Evolutionary conservation across 1,284 basidiomycete genomes (phyloP), one percentile per base, ranked within the genome.

Genomic region (Heterobasidion occidentale): DNA sequence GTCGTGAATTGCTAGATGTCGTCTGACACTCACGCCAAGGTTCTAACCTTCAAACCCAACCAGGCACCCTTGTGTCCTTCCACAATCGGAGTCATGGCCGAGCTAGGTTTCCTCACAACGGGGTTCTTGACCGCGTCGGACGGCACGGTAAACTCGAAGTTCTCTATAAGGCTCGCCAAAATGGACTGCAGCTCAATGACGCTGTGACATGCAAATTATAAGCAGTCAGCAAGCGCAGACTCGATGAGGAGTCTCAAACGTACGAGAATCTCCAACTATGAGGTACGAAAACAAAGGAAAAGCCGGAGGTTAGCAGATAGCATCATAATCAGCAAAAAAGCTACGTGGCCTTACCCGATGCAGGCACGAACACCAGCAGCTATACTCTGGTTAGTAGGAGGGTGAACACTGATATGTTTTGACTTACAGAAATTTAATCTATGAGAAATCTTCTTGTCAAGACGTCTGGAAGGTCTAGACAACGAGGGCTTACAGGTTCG

Each of bases 401-500:
- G 17, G 12, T 9, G 15, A 8, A 14, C n/a, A 2, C 7, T 11
- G 34, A 17, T 12, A 14, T 20, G 17, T 15, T 33, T 34, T 5
- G 27, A 52, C 51, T 38, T n/a, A 52, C 51, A 52, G 38, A 52
- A 52, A 36, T 52, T 52, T 17, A 52, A 2, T 33, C 51, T 52
- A 42, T 42, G 38, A 42, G 3, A 15, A 42, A 42, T 11, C 38
- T 42, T 19, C 19, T 20, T 49, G 15, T 52, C 34, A 27, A 50
- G 36, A 20, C 6, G 38, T 47, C 8, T 11, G 36, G 9, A 34
- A 33, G 3, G 9, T 49, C 19, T 54, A 35, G 36, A 52, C 7
- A 52, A n/a, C 9, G 19, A 15, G 44, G 33, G 27, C 79, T 63
- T 60, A 83, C 81, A 82, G 63, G 64, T 80, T 80, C 8, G 72